These are phyloP conservation scores for Fusarium continuum DNA, from an alignment of 2,329 filamentous ascomycete genomes.

Conservation along the genomic window DNA sequence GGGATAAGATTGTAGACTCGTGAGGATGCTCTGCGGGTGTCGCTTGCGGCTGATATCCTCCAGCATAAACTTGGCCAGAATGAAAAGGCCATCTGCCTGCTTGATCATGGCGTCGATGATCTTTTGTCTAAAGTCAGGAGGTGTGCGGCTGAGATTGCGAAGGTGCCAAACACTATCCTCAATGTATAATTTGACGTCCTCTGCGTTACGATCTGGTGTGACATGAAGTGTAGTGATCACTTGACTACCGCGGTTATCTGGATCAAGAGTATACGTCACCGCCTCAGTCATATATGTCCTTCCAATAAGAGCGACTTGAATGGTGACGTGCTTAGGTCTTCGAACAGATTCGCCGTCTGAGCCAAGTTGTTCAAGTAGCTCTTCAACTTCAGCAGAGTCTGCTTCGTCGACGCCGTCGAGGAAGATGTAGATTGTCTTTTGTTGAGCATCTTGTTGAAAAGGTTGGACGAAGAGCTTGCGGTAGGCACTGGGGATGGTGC, in stretches of 20 bases:
- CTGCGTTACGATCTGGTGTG: constrained; percentile 53
- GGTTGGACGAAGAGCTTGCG: constrained; percentile 53
- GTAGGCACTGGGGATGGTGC: constrained; percentile 56
- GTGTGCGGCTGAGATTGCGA: constrained; percentile 48
- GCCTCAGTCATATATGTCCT: constrained; percentile 54
- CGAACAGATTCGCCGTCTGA: constrained; percentile 36
- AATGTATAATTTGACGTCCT: constrained; percentile 56
- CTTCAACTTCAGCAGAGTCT: constrained; percentile 48
- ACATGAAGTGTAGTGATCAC: constrained; percentile 54
- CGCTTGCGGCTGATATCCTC: constrained; percentile 57
- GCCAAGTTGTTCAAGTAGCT: constrained; percentile 50
- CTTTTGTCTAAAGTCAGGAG: constrained; percentile 47
- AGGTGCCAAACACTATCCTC: constrained; percentile 52
- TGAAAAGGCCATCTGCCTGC: constrained; percentile 58
- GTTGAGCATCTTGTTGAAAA: constrained; percentile 46
- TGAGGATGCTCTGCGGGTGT: constrained; percentile 55
- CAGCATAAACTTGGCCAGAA: constrained; percentile 61
- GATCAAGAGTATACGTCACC: constrained; percentile 49
- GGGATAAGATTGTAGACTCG: constrained; percentile 56
- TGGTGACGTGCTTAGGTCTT: constrained; percentile 29
- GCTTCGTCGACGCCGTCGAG: constrained; percentile 60
- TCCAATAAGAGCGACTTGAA: constrained; percentile 54
- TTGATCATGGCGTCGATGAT: constrained; percentile 53
- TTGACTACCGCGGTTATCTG: constrained; percentile 41
- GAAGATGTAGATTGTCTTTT: constrained; percentile 54